Percentiles rank a stretch among this genome's conserved stretches.
phyloP scores from a whole-genome alignment of 371 early-diverging fungal species.

The Saksenaea vasiformis region DNA sequence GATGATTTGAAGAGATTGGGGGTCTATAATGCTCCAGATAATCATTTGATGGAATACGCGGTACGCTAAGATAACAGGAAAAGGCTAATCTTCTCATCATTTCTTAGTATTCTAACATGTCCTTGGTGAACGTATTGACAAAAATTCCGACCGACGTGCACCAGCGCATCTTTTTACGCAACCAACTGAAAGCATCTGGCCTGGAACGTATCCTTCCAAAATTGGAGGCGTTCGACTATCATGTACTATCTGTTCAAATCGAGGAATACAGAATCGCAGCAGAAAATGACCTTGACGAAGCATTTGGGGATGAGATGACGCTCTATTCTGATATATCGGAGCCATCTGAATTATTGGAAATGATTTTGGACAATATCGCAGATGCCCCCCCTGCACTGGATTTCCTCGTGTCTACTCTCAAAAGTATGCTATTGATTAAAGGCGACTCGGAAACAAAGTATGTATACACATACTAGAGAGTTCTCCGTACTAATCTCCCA shows the following conservation, averaged over 20 bases:
- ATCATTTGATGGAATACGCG: constrained; percentile 67
- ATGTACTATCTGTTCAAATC: constrained; percentile 69
- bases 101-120: constrained; percentile 71
- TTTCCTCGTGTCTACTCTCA: constrained; percentile 66
- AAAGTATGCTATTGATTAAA: constrained; percentile 71
- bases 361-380: constrained; percentile 58
- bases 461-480: not conserved
- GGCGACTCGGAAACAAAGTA: constrained; percentile 64
- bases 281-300: constrained; percentile 59
- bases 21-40: constrained; percentile 57
- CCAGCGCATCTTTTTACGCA: constrained; percentile 73
- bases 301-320: constrained; percentile 20
- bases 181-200: constrained; percentile 73
- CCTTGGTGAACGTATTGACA: constrained; percentile 78
- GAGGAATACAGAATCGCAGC: constrained; percentile 71
- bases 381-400: constrained; percentile 69
- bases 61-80: constrained; percentile 35
- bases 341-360: constrained; percentile 70
- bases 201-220: constrained; percentile 58
- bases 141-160: constrained; percentile 72
- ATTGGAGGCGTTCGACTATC: constrained; percentile 64
- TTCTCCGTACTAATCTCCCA: not conserved
- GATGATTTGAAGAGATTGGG: constrained; percentile 65
- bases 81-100: not conserved
- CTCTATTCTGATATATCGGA: constrained; percentile 45